These are phyloP conservation scores for Capsella bursapastoris DNA, from an alignment of 345 rosid species.

Conservation along the genomic window DNA sequence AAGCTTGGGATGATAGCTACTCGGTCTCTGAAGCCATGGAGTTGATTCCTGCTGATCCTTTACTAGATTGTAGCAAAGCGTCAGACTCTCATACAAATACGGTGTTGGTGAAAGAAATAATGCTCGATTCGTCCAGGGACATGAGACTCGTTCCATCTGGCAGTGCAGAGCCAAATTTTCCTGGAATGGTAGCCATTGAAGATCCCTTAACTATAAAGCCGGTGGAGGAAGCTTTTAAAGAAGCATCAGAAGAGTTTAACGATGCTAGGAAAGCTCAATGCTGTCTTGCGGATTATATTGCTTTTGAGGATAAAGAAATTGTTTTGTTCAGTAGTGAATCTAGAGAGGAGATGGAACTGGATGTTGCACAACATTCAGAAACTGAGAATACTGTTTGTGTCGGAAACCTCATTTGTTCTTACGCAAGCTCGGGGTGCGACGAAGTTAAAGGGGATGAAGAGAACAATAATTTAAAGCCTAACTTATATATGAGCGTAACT, in stretches of 20 bases:
- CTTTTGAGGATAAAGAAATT: constrained; percentile 13
- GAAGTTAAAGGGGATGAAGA: constrained; percentile 37
- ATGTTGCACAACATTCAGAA: constrained; percentile 25
- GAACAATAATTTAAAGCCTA: constrained; percentile 21
- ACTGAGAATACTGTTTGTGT: constrained; percentile 10
- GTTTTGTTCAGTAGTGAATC: constrained; percentile 36
- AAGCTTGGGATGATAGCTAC: constrained; percentile 48
- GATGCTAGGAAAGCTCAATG: constrained; percentile 36
- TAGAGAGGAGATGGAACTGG: constrained; percentile 38
- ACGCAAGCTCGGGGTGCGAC: not conserved
- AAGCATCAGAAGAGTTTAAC: constrained; percentile 15
- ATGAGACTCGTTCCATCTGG: not conserved
- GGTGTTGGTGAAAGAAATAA: constrained; percentile 26
- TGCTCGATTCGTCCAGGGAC: constrained; percentile 25
- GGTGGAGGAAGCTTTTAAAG: constrained; percentile 17
- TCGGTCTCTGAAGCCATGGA: constrained; percentile 43
- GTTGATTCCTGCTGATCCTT: constrained; percentile 29
- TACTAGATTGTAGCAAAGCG: constrained; percentile 33
- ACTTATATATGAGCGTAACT: constrained; percentile 26
- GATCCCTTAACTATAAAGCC: constrained; percentile 27
- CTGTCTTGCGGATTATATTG: constrained; percentile 37
- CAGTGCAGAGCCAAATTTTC: constrained; percentile 29
- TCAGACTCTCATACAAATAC: constrained; percentile 30
- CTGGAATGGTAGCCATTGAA: constrained; percentile 26
- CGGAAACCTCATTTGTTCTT: not conserved